Evolutionary conservation across 2,329 filamentous ascomycete species (phyloP).

Genomic region (Sporothrix pallida): DNA sequence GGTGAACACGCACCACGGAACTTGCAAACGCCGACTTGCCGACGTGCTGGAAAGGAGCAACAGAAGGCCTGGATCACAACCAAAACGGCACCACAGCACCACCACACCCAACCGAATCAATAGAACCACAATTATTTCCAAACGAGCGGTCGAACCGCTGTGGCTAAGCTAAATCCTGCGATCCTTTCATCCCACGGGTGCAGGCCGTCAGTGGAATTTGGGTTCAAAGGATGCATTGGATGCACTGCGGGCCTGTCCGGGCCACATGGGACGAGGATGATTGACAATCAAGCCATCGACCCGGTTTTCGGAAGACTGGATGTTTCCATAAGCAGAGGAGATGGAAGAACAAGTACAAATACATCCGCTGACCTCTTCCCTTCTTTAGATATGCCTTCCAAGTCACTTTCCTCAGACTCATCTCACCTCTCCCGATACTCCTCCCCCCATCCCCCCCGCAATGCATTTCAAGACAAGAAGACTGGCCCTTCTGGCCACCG

Average conservation of each 20-base stretch:
- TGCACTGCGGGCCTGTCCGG: not conserved
- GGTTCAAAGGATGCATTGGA: no score
- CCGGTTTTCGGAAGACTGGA: not conserved
- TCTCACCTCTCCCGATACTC: not conserved
- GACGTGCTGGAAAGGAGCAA: not conserved
- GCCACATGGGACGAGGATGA: conserved; percentile 20
- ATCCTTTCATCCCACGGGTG: no score
- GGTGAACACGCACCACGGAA: not conserved
- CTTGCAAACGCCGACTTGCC: conserved; percentile 15
- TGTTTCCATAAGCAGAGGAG: not conserved
- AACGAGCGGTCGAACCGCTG: not conserved
- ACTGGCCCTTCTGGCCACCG: not conserved
- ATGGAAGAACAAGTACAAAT: no score
- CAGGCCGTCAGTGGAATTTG: no score
- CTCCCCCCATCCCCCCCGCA: not conserved
- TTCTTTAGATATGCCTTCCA: not conserved
- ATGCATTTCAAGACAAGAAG: not conserved
- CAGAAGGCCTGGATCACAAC: not conserved
- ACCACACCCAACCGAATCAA: not conserved
- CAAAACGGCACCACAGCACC: not conserved
- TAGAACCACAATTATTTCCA: not conserved
- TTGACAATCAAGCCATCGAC: not conserved
- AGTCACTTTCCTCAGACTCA: no score
- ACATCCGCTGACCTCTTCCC: no score
- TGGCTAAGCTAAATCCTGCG: not conserved